A percentile compares a stretch with the other conserved stretches of the same genome.
These are phyloP conservation scores for Leccinum variicolor DNA, from an alignment of 768 basidiomycete genomes.

Conservation along the genomic window DNA sequence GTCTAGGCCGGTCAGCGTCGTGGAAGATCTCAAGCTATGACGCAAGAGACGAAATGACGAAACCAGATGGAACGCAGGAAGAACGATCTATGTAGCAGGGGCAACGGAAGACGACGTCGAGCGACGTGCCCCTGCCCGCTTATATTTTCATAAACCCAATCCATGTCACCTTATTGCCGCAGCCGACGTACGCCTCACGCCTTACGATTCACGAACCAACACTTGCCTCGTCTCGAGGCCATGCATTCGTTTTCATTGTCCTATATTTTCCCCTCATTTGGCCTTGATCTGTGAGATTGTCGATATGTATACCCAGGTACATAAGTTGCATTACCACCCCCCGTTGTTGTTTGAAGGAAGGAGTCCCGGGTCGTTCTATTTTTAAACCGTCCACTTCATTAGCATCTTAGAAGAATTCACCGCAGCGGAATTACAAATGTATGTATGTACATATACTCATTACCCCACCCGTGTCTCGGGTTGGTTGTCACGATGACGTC, in stretches of 20 bases:
- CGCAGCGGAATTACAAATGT: not conserved
- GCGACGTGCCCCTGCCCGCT: not conserved
- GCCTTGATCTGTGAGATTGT: not conserved
- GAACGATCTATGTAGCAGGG: not conserved
- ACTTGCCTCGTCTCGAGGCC: not conserved
- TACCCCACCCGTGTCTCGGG: not conserved
- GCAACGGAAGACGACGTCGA: not conserved
- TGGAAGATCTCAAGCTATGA: constrained; percentile 5
- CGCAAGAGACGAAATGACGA: not conserved
- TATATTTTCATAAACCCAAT: not conserved
- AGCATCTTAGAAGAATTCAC: not conserved
- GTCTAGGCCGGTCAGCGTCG: constrained; percentile 3
- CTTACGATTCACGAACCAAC: not conserved
- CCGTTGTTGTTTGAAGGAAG: not conserved
- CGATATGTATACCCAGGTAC: constrained; percentile 1
- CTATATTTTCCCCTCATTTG: not conserved
- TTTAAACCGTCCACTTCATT: not conserved
- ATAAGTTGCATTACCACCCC: not conserved
- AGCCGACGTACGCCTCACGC: not conserved
- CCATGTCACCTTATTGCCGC: not conserved
- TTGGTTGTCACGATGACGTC: too few relatives aligned
- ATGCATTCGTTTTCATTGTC: not conserved
- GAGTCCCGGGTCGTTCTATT: not conserved
- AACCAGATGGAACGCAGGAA: not conserved
- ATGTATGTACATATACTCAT: not conserved